Evolutionary conservation across 2,329 filamentous ascomycete species (phyloP).

Genomic region (Plectosphaerella plurivora): DNA sequence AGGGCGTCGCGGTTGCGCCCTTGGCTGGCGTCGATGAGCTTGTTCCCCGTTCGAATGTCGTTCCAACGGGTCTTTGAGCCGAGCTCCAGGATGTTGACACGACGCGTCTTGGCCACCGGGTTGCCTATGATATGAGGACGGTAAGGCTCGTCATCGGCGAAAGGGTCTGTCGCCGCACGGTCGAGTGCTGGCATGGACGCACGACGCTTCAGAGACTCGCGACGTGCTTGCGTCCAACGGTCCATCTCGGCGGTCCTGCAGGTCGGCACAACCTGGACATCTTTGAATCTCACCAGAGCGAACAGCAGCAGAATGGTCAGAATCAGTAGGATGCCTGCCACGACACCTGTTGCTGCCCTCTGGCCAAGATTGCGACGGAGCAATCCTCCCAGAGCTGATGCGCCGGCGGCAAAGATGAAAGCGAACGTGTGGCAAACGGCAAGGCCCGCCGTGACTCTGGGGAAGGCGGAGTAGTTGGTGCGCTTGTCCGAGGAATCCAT

Average conservation of each 20-base stretch:
- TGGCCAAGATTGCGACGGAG: constrained; percentile 63
- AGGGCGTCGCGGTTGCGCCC: constrained; percentile 30
- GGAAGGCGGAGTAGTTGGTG: constrained; percentile 74
- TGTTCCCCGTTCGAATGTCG: constrained; percentile 62
- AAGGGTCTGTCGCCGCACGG: constrained; percentile 20
- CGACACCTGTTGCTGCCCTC: constrained; percentile 62
- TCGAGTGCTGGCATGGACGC: constrained; percentile 27
- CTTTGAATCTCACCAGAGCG: constrained; percentile 60
- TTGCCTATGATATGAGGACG: constrained; percentile 68
- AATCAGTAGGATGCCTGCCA: constrained; percentile 61
- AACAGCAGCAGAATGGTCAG: constrained; percentile 60
- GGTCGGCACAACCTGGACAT: constrained; percentile 64
- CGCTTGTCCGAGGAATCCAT: constrained; percentile 36
- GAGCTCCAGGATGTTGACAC: constrained; percentile 68
- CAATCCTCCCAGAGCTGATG: constrained; percentile 64
- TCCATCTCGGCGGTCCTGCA: constrained; percentile 53
- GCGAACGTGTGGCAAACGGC: constrained; percentile 66
- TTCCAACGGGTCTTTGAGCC: constrained; percentile 66
- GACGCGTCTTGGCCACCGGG: constrained; percentile 62
- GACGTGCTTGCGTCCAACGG: constrained; percentile 42
- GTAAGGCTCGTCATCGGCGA: constrained; percentile 56
- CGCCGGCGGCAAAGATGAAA: constrained; percentile 64
- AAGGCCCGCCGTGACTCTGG: constrained; percentile 67
- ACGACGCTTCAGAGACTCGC: constrained; percentile 41
- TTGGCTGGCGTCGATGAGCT: constrained; percentile 43